Conservation (phyloP, 768 basidiomycete species). For the Boletales sp. region DNA sequence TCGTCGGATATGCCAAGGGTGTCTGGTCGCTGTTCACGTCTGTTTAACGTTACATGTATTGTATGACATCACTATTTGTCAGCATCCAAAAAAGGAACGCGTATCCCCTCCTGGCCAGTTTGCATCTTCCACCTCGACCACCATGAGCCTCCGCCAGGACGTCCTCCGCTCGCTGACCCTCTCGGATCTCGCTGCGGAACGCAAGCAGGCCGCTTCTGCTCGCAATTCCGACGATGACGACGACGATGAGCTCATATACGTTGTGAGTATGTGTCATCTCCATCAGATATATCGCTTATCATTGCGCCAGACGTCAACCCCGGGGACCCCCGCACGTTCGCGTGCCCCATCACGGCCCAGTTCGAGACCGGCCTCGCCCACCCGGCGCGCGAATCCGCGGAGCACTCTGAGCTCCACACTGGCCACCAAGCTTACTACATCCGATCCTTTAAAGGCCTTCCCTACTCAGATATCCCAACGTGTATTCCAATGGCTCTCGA, state of each 20-base stretch:
- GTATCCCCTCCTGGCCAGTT: background rate
- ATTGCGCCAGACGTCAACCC: conserved; percentile 52
- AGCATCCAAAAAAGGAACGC: conserved; percentile 12
- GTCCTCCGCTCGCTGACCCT: conserved; percentile 56
- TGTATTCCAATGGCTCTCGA: conserved; percentile 62
- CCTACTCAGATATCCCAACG: conserved; percentile 81
- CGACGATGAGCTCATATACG: conserved; percentile 67
- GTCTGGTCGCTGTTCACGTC: conserved; percentile 77
- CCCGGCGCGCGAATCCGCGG: conserved; percentile 17
- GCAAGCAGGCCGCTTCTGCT: conserved; percentile 14
- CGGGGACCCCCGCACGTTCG: conserved; percentile 65
- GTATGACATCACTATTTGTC: conserved; percentile 24
- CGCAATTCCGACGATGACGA: conserved; percentile 44
- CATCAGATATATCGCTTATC: conserved; percentile 9
- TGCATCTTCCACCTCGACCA: conserved; percentile 22
- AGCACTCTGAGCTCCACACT: conserved; percentile 27
- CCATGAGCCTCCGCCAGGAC: conserved; percentile 68
- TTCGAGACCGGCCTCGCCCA: conserved; percentile 42
- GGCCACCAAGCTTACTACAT: conserved; percentile 17
- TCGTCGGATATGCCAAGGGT: conserved; percentile 83
- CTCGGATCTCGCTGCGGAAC: conserved; percentile 29
- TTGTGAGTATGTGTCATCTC: conserved; percentile 43
- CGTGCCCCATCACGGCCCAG: conserved; percentile 48
- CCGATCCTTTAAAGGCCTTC: conserved; percentile 65
- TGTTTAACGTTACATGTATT: conserved; percentile 41